Percentiles rank a stretch among this genome's conserved stretches.
These are phyloP conservation scores for Pythium insidiosum DNA, from an alignment of 352 stramenopile species.

Conservation along the genomic window DNA sequence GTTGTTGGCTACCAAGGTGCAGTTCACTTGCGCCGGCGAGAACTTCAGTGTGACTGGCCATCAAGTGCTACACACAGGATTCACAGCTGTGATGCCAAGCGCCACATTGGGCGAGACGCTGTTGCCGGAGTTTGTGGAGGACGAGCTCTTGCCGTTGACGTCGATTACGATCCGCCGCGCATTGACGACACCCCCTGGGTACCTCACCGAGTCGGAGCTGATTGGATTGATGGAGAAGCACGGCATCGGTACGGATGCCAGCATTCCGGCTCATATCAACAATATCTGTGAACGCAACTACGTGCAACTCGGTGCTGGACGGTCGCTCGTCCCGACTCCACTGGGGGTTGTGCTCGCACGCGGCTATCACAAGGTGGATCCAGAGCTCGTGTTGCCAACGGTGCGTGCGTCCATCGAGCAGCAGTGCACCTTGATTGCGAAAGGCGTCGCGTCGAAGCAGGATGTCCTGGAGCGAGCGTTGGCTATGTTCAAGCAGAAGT, in stretches of 20 bases:
- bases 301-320: slow-evolving; percentile 36
- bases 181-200: slow-evolving; percentile 45
- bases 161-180: slow-evolving; percentile 63
- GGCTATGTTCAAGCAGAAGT: slow-evolving; percentile 33
- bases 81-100: slow-evolving; percentile 20
- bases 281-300: slow-evolving; percentile 84
- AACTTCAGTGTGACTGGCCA: slow-evolving; percentile 62
- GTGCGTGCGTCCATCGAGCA: slow-evolving; percentile 77
- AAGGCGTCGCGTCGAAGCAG: slow-evolving; percentile 35
- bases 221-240: slow-evolving; percentile 81
- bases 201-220: slow-evolving; percentile 75
- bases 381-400: slow-evolving; percentile 59
- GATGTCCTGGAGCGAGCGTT: slow-evolving; percentile 32
- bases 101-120: slow-evolving; percentile 11
- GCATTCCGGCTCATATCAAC: slow-evolving; percentile 78
- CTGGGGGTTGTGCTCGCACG: slow-evolving; percentile 68
- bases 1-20: slow-evolving; percentile 24
- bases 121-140: slow-evolving; percentile 45
- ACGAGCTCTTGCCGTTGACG: slow-evolving; percentile 42
- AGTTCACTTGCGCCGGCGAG: slow-evolving; percentile 52
- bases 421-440: slow-evolving; percentile 74
- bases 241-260: slow-evolving; percentile 75
- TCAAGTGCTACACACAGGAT: slow-evolving; percentile 28
- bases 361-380: slow-evolving; percentile 70
- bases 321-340: slow-evolving; percentile 54